phyloP scores from a whole-genome alignment of 148 eudicot species.

The Amaranthus cruentus region DNA sequence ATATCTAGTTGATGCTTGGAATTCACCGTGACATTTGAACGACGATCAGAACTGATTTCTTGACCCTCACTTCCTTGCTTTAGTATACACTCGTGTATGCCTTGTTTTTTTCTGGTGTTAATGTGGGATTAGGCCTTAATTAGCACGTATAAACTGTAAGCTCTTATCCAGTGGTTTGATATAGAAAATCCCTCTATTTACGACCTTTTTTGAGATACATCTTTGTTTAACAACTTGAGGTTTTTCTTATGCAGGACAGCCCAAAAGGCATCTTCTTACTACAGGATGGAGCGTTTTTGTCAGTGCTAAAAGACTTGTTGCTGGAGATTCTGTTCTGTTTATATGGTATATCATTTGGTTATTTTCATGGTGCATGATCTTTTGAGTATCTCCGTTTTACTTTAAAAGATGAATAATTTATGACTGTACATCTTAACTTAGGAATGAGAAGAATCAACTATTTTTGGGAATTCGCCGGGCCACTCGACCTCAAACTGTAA shows the following conservation, averaged over 20 bases:
- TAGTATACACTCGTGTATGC: background rate
- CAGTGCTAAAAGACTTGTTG: constrained; percentile 97
- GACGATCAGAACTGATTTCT: background rate
- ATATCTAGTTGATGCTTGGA: background rate
- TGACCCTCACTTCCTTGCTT: background rate
- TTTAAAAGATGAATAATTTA: background rate
- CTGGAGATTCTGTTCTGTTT: constrained; percentile 97
- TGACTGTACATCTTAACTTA: constrained; percentile 19
- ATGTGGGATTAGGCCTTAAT: no score
- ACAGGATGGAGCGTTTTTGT: constrained; percentile 99
- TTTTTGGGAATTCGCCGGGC: constrained; percentile 97
- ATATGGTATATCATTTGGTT: constrained; percentile 52
- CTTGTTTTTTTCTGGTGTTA: no score
- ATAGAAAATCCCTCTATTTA: background rate
- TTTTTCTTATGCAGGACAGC: constrained; percentile 75
- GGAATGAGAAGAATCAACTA: constrained; percentile 98
- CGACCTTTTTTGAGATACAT: background rate
- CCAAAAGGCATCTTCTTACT: constrained; percentile 94
- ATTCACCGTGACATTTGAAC: no score
- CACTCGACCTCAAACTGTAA: constrained; percentile 86
- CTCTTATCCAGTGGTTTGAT: background rate
- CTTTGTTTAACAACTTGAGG: constrained; percentile 12
- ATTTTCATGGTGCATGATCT: background rate
- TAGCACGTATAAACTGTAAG: background rate
- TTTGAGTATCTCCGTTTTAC: constrained; percentile 7